Conservation (phyloP, 129 eudicot species). For the Logfia minima region DNA sequence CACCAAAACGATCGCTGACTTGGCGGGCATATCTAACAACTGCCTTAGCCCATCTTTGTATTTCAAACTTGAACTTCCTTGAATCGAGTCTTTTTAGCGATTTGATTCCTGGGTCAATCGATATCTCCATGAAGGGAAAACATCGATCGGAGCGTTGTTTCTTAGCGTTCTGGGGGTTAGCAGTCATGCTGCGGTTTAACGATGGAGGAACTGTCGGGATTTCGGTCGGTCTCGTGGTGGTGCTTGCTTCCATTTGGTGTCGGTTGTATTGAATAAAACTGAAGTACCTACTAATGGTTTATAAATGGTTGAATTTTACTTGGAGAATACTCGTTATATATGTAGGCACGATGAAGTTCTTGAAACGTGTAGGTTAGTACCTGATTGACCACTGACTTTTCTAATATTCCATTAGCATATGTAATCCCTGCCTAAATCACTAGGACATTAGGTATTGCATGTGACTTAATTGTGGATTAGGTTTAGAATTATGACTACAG, state of each 20-base stretch:
- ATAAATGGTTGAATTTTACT: slow-evolving; percentile 31
- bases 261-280: neutral
- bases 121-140: slow-evolving; percentile 57
- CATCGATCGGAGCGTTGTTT: slow-evolving; percentile 45
- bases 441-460: neutral
- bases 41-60: slow-evolving; percentile 74
- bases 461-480: neutral
- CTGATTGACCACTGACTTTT: slow-evolving; percentile 39
- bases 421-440: slow-evolving; percentile 2
- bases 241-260: slow-evolving; percentile 38
- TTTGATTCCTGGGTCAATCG: slow-evolving; percentile 52
- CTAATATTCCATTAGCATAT: slow-evolving; percentile 14
- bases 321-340: slow-evolving; percentile 23
- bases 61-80: slow-evolving; percentile 54
- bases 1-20: slow-evolving; percentile 48
- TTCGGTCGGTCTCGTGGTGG: slow-evolving; percentile 14
- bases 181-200: slow-evolving; percentile 1
- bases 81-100: slow-evolving; percentile 62
- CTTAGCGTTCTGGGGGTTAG: slow-evolving; percentile 29
- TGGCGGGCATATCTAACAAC: slow-evolving; percentile 76
- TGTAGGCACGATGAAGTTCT: slow-evolving; percentile 14
- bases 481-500: neutral
- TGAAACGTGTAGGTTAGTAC: slow-evolving; percentile 37
- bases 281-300: slow-evolving; percentile 22
- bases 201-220: slow-evolving; percentile 22